Conservation (phyloP, 192 early-diverging fungal genomes). For the Chytriomyces hyalinus region DNA sequence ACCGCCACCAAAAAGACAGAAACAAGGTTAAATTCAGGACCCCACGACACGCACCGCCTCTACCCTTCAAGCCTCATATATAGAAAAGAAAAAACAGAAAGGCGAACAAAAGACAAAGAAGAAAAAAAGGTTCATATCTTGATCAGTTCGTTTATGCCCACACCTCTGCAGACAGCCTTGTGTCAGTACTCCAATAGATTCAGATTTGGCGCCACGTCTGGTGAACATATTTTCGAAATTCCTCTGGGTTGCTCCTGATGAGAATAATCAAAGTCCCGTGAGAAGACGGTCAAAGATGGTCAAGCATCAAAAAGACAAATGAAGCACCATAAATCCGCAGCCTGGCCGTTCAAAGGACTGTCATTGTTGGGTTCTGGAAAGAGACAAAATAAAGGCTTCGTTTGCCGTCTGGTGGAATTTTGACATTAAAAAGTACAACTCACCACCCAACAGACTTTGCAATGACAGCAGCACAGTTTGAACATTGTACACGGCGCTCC, state of each 20-base stretch:
- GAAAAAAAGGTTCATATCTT: too few species aligned
- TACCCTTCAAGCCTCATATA: too few species aligned
- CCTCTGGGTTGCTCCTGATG: slow-evolving; percentile 14
- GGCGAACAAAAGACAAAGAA: too few species aligned
- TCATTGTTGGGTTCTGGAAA: slow-evolving; percentile 61
- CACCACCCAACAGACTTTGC: slow-evolving; percentile 60
- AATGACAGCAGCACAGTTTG: slow-evolving; percentile 60
- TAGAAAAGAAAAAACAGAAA: too few species aligned
- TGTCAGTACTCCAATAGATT: background rate
- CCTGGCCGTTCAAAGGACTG: slow-evolving; percentile 57
- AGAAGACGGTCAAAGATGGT: background rate
- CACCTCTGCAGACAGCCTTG: too few species aligned
- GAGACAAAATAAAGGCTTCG: background rate
- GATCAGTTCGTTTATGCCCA: too few species aligned
- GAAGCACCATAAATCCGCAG: slow-evolving; percentile 53
- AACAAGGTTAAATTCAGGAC: too few species aligned
- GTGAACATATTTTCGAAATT: slow-evolving; percentile 31
- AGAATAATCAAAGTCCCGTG: background rate
- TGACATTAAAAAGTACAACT: background rate
- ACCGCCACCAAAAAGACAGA: too few species aligned
- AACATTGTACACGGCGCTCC: slow-evolving; percentile 63
- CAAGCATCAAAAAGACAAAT: background rate
- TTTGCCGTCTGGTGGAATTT: background rate
- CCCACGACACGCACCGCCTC: too few species aligned
- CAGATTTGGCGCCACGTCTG: slow-evolving; percentile 24